Conservation (phyloP, 495 filamentous ascomycete genomes). For the Trichoderma virens region DNA sequence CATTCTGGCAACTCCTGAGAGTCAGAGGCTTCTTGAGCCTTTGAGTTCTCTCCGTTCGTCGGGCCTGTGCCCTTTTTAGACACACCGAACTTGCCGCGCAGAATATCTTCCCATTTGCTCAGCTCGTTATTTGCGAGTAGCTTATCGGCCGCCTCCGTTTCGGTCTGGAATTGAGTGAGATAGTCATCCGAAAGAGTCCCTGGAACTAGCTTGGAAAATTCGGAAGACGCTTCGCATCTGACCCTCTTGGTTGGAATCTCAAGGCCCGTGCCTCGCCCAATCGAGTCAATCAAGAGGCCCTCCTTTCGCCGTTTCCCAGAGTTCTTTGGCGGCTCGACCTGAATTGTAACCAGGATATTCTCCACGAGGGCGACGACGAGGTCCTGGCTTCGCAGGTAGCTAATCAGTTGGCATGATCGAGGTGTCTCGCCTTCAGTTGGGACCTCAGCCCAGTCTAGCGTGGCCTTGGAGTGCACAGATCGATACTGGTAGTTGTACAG, state of each 20-base stretch:
- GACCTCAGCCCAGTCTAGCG: slow-evolving; percentile 26
- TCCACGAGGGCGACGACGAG: slow-evolving; percentile 52
- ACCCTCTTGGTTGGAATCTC: slow-evolving; percentile 15
- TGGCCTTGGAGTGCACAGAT: slow-evolving; percentile 50
- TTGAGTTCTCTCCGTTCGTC: slow-evolving; percentile 18
- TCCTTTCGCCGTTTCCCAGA: slow-evolving; percentile 53
- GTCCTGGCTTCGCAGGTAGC: slow-evolving; percentile 57
- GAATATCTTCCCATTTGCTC: slow-evolving; percentile 43
- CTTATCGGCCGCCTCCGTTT: slow-evolving; percentile 37
- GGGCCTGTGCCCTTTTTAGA: slow-evolving; percentile 15
- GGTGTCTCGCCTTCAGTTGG: slow-evolving; percentile 17
- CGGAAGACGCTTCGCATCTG: slow-evolving; percentile 15
- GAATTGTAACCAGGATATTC: slow-evolving; percentile 50
- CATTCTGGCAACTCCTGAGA: slow-evolving; percentile 20
- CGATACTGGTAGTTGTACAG: slow-evolving; percentile 62
- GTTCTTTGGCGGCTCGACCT: slow-evolving; percentile 53
- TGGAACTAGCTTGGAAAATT: slow-evolving; percentile 32
- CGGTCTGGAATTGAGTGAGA: slow-evolving; percentile 25
- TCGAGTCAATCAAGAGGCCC: slow-evolving; percentile 62
- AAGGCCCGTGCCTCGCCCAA: slow-evolving; percentile 47
- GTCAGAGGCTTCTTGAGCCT: slow-evolving; percentile 12
- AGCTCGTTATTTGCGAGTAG: slow-evolving; percentile 36
- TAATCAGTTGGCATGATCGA: slow-evolving; percentile 39
- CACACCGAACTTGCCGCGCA: slow-evolving; percentile 39
- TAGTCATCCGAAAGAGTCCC: slow-evolving; percentile 30